Conservation (phyloP, 345 rosid species). For the Dipteronia sinensis region DNA sequence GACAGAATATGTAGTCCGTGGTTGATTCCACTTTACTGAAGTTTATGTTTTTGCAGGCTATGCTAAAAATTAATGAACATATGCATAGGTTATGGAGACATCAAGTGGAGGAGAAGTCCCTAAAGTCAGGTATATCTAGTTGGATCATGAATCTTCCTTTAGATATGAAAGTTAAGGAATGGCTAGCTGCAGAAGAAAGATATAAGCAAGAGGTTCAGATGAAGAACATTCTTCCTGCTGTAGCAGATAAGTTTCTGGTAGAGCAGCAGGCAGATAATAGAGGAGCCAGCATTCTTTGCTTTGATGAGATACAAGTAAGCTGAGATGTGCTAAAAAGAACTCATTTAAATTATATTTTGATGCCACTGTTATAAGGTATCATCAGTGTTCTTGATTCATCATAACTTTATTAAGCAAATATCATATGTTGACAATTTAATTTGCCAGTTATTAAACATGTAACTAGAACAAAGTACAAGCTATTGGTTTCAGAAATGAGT, state of each 20-base stretch:
- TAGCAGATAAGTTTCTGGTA: conserved; percentile 81
- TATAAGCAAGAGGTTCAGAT: conserved; percentile 80
- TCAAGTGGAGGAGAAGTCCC: conserved; percentile 62
- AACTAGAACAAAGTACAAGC: too few relatives aligned
- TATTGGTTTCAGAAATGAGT: too few relatives aligned
- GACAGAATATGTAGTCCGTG: background rate
- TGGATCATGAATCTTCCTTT: conserved; percentile 90
- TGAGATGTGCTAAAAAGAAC: conserved; percentile 4
- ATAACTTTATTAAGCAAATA: background rate
- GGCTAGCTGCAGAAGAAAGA: conserved; percentile 88
- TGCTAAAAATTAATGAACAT: conserved; percentile 83
- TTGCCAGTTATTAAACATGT: background rate
- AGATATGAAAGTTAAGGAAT: conserved; percentile 81
- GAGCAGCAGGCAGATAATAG: conserved; percentile 53
- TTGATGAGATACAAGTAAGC: conserved; percentile 91
- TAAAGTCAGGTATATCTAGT: conserved; percentile 60
- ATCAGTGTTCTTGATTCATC: conserved; percentile 1
- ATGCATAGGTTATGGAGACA: conserved; percentile 92
- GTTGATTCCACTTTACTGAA: conserved; percentile 12
- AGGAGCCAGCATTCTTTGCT: conserved; percentile 91
- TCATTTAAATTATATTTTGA: background rate
- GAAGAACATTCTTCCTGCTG: conserved; percentile 86
- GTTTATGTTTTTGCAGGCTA: conserved; percentile 56
- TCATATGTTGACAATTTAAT: background rate
- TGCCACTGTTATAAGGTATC: background rate